Conservation (phyloP, 345 rosid species). For the Mangifera indica region DNA sequence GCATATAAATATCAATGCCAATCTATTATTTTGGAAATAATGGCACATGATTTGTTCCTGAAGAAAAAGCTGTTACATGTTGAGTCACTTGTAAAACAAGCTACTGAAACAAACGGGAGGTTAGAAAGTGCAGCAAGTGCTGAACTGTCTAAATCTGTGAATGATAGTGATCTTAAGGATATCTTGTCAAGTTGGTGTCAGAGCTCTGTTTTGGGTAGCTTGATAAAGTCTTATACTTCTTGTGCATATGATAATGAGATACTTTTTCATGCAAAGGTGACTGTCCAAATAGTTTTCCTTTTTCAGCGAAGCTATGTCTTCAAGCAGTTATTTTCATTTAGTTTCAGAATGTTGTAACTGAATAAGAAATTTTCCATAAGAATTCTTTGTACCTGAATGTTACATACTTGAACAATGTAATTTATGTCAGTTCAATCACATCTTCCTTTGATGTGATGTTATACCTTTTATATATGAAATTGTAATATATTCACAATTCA, state of each 20-base stretch:
- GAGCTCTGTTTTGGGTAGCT: conserved; percentile 47
- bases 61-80: conserved; percentile 65
- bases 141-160: conserved; percentile 31
- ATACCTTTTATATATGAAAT: not conserved
- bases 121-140: conserved; percentile 27
- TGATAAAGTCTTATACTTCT: conserved; percentile 57
- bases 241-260: conserved; percentile 51
- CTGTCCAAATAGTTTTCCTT: not conserved
- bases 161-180: conserved; percentile 41
- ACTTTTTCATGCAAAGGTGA: conserved; percentile 53
- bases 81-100: conserved; percentile 44
- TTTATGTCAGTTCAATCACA: not conserved
- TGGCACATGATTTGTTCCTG: conserved; percentile 78
- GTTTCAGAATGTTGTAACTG: not conserved
- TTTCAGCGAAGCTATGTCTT: not conserved
- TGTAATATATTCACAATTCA: not conserved
- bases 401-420: not conserved
- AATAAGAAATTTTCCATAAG: not conserved
- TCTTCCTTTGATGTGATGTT: conserved; percentile 8
- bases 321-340: not conserved
- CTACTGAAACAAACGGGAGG: conserved; percentile 32
- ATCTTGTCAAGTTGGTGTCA: conserved; percentile 62
- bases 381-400: not conserved
- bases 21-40: conserved; percentile 65
- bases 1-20: conserved; percentile 63